A percentile compares a stretch with the other conserved stretches of the same genome.
These are phyloP conservation scores for Orbilia ellipsospora DNA, from an alignment of 2,329 filamentous ascomycete species.

Conservation along the genomic window DNA sequence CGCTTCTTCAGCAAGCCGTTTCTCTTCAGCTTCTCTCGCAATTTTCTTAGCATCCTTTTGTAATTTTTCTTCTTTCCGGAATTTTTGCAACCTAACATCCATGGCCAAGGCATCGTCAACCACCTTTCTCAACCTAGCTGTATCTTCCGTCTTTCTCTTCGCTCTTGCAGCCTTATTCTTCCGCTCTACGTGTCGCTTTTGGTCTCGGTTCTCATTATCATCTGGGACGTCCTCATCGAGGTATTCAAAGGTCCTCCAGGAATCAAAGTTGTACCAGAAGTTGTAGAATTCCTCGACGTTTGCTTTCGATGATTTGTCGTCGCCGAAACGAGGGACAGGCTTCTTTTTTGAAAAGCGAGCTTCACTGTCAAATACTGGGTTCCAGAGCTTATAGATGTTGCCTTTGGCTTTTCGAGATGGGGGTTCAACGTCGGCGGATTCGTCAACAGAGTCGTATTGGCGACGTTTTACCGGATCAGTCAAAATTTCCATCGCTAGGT, in stretches of 20 bases:
- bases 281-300: slow-evolving; percentile 98
- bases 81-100: slow-evolving; percentile 97
- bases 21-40: slow-evolving; percentile 91
- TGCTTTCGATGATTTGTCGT: slow-evolving; percentile 84
- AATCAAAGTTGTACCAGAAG: slow-evolving; percentile 99
- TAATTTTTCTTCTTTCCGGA: slow-evolving; percentile 89
- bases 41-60: slow-evolving; percentile 95
- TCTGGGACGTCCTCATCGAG: slow-evolving; percentile 98
- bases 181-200: slow-evolving; percentile 97
- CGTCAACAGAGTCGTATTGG: slow-evolving; percentile 96
- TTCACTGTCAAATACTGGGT: slow-evolving; percentile 88
- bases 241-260: slow-evolving; percentile 97
- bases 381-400: slow-evolving; percentile 97
- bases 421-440: slow-evolving; percentile 89
- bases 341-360: slow-evolving; percentile 90
- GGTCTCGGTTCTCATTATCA: slow-evolving; percentile 98
- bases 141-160: slow-evolving; percentile 99
- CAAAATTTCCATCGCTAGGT: slow-evolving; percentile 82
- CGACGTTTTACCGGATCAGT: slow-evolving; percentile 90
- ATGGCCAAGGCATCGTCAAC: slow-evolving; percentile 85
- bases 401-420: slow-evolving; percentile 93
- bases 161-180: slow-evolving; percentile 98
- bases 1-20: slow-evolving; percentile 86
- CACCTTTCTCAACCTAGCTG: slow-evolving; percentile 84
- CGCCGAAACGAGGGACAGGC: slow-evolving; percentile 86